These are phyloP conservation scores for Taxillus chinensis DNA, from an alignment of 164 flowering plant species.

Conservation along the genomic window DNA sequence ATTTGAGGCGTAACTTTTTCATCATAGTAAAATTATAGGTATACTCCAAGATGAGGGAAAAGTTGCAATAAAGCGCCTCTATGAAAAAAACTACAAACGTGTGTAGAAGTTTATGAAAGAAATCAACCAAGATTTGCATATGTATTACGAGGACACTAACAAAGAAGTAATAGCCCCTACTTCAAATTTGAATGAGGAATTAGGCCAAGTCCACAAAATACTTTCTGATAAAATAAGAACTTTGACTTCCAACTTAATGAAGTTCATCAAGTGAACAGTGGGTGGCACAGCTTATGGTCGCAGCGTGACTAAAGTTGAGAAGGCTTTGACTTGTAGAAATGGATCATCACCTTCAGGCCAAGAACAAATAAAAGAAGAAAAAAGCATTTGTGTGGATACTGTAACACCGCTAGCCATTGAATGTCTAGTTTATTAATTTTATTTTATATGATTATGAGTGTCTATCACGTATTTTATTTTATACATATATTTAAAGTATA, in stretches of 20 bases:
- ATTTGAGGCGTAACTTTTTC: too few relatives aligned
- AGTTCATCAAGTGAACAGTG: slow-evolving; percentile 71
- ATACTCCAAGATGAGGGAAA: too few relatives aligned
- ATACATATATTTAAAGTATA: too few relatives aligned
- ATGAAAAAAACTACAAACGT: too few relatives aligned
- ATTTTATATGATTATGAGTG: too few relatives aligned
- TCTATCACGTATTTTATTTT: too few relatives aligned
- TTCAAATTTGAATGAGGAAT: slow-evolving; percentile 84
- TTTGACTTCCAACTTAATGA: slow-evolving; percentile 85
- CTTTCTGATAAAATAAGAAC: slow-evolving; percentile 90
- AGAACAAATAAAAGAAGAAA: too few relatives aligned
- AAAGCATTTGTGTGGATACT: slow-evolving; percentile 6
- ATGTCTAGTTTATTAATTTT: too few relatives aligned
- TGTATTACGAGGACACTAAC: slow-evolving; percentile 72
- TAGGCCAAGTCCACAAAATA: slow-evolving; percentile 80
- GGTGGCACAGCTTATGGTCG: slow-evolving; percentile 72
- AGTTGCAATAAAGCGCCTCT: too few relatives aligned
- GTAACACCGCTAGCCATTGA: slow-evolving; percentile 26
- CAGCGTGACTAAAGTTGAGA: slow-evolving; percentile 63
- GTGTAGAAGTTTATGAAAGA: too few relatives aligned
- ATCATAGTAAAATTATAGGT: too few relatives aligned
- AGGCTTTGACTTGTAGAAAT: slow-evolving; percentile 48
- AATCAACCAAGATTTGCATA: slow-evolving; percentile 62
- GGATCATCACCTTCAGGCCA: slow-evolving; percentile 26
- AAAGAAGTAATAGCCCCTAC: slow-evolving; percentile 72